phyloP scores from a whole-genome alignment of 768 basidiomycete genomes.

The Rhizopogon rudus region DNA sequence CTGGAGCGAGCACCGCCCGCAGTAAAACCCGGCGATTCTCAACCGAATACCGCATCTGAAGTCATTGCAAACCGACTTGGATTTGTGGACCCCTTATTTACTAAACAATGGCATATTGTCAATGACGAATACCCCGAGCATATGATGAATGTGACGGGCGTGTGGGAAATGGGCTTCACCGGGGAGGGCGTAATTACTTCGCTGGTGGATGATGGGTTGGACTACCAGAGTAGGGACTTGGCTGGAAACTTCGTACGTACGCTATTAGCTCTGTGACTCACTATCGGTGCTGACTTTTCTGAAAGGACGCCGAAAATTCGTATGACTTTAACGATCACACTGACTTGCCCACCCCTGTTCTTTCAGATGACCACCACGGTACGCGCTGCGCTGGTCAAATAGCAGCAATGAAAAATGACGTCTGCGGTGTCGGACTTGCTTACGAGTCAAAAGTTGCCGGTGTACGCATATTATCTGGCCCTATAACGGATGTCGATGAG shows the following conservation, averaged over 20 bases:
- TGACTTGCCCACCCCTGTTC: slow-evolving; percentile 78
- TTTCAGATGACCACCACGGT: slow-evolving; percentile 92
- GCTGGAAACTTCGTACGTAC: slow-evolving; percentile 89
- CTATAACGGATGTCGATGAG: slow-evolving; percentile 94
- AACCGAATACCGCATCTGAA: slow-evolving; percentile 26
- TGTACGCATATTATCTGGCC: slow-evolving; percentile 90
- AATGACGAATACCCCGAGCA: slow-evolving; percentile 80
- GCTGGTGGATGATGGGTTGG: slow-evolving; percentile 93
- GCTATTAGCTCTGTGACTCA: neutral
- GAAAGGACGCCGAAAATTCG: slow-evolving; percentile 78
- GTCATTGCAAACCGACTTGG: slow-evolving; percentile 55
- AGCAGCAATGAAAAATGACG: slow-evolving; percentile 86
- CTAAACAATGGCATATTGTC: slow-evolving; percentile 90
- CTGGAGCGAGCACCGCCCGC: slow-evolving; percentile 52
- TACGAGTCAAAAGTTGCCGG: slow-evolving; percentile 91
- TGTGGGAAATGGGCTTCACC: slow-evolving; percentile 90
- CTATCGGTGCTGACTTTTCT: neutral
- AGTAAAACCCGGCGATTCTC: slow-evolving; percentile 30
- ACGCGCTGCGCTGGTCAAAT: slow-evolving; percentile 98
- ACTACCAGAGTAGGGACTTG: slow-evolving; percentile 84
- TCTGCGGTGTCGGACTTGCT: slow-evolving; percentile 93
- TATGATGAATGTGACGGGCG: slow-evolving; percentile 87
- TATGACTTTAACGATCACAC: slow-evolving; percentile 97
- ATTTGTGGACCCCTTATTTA: slow-evolving; percentile 79
- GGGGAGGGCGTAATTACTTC: slow-evolving; percentile 85